Evolutionary conservation across 2,329 filamentous ascomycete genomes (phyloP), one percentile per base, ranked within the genome.

Genomic region (Capronia americana): DNA sequence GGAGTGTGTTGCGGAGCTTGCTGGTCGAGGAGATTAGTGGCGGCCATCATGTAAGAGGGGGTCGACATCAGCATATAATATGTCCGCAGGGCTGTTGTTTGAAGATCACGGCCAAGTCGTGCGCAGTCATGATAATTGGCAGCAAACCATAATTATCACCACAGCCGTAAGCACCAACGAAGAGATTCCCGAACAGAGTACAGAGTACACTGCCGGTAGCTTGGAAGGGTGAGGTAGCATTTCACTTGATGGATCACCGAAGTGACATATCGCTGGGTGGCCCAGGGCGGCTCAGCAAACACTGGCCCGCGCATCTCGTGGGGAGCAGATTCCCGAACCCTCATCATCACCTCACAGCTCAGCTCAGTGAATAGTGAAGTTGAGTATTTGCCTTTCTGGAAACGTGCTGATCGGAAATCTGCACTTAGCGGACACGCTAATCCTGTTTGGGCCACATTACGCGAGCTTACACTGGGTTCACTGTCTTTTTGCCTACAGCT

Each of bases 371-470:
- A 28, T 12, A 8, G 48, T 23, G 10, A 51, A 23, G 48, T 24
- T 23, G 24, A 20, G 11, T 23, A 24, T 55, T 55, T 55, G 53
- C 28, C 26, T 2, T 2, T 20, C 10, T 28, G 53, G 53, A 34
- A 34, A 55, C 12, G 8, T 30, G 53, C 53, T 55, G 53, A 20
- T 59, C 12, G 30, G 14, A 17, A 10, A 23, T 5, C 10, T 50
- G n/a, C 3, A 24, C n/a, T 14, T 30, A 20, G 44, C 34, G 48
- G 24, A 1, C 14, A n/a, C 23, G 23, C 62, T 65, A 56, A 55
- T 34, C 62, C 58, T 30, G 28, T 54, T 65, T 28, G 7, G 54
- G 66, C 57, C 28, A 34, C 62, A 62, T 68, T 68, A 68, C 66
- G 59, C 66, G 66, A 68, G 62, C 53, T 65, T 58, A 68, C 66